Evolutionary conservation across 202 grass and related monocot species (phyloP).

Genomic region (Eragrostis tef): DNA sequence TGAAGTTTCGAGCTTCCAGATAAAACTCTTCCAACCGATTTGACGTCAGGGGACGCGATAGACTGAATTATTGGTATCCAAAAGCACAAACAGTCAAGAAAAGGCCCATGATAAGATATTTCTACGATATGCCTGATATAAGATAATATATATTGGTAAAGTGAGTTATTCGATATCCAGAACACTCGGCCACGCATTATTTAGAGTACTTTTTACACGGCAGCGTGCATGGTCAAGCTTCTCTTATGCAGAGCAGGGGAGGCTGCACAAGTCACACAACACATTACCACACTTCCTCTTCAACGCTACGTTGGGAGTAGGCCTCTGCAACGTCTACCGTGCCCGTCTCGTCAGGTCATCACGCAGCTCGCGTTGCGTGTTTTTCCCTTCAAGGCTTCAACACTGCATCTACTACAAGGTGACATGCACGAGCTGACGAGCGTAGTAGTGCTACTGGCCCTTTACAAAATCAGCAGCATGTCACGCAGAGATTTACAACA

Average conservation of each 20-base stretch:
- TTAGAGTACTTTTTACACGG: slow-evolving; percentile 34
- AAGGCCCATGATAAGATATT: background rate
- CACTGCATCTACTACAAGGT: slow-evolving; percentile 5
- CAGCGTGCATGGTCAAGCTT: slow-evolving; percentile 2
- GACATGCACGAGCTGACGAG: slow-evolving; percentile 18
- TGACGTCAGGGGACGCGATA: background rate
- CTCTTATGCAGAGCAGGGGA: slow-evolving; percentile 6
- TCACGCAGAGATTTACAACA: slow-evolving; percentile 34
- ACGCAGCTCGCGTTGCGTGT: background rate
- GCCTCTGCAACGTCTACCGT: background rate
- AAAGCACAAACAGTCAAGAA: background rate
- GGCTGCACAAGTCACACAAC: background rate
- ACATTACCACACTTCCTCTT: background rate
- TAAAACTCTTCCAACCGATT: background rate
- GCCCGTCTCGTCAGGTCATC: background rate
- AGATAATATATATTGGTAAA: background rate
- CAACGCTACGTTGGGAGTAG: background rate
- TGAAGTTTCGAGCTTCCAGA: background rate
- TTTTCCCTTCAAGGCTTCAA: too few species aligned
- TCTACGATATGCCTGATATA: background rate
- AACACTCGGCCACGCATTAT: slow-evolving; percentile 39
- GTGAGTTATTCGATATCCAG: background rate
- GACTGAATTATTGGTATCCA: slow-evolving; percentile 18
- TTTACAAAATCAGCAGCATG: slow-evolving; percentile 28
- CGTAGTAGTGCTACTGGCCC: background rate